phyloP scores from a whole-genome alignment of 768 basidiomycete genomes.

The Trametes cingulata region DNA sequence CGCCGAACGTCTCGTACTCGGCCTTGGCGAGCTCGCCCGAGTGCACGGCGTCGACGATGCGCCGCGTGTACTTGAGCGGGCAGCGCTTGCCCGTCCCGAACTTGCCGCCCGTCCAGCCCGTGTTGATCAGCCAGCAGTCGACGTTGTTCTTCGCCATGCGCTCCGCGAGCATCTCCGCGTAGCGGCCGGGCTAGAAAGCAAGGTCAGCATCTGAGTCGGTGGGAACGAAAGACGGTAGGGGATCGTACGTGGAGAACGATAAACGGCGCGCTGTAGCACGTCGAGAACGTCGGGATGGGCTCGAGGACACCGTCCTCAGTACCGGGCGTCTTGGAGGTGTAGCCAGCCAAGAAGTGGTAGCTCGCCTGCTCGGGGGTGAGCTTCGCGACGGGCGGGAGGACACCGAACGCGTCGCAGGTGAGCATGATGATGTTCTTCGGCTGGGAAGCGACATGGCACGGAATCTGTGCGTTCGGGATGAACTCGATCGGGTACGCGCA shows the following conservation, averaged over 20 bases:
- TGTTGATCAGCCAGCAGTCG: constrained; percentile 99
- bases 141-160: constrained; percentile 89
- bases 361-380: constrained; percentile 93
- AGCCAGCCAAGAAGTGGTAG: constrained; percentile 97
- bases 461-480: constrained; percentile 94
- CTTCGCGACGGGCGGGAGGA: constrained; percentile 93
- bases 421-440: constrained; percentile 96
- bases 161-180: constrained; percentile 95
- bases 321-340: constrained; percentile 98
- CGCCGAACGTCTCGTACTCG: constrained; percentile 81
- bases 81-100: constrained; percentile 93
- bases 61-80: constrained; percentile 93
- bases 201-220: neutral
- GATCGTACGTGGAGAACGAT: constrained; percentile 86
- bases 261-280: constrained; percentile 99
- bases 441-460: constrained; percentile 83
- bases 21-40: constrained; percentile 86
- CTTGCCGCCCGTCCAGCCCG: constrained; percentile 94
- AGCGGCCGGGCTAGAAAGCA: constrained; percentile 71
- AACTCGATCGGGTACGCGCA: constrained; percentile 99
- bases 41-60: constrained; percentile 97
- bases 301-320: constrained; percentile 98
- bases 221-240: neutral
- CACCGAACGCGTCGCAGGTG: constrained; percentile 98
- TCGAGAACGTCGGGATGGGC: constrained; percentile 98